phyloP scores from a whole-genome alignment of 2,329 filamentous ascomycete genomes.

The Eutypella sp. region DNA sequence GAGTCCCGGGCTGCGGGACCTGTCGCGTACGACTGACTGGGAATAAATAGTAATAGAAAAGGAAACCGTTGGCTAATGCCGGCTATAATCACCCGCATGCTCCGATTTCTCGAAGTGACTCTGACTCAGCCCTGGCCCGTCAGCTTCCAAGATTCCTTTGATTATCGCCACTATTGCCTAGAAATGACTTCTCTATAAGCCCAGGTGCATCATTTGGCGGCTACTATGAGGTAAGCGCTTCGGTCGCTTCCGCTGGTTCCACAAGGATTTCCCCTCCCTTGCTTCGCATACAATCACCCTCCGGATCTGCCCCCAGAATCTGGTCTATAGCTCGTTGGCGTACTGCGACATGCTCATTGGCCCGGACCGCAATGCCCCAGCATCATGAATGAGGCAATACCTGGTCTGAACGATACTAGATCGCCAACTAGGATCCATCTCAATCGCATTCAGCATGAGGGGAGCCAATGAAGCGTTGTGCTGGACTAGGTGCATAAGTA shows the following conservation, averaged over 20 bases:
- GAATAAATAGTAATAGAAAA: too few relatives aligned
- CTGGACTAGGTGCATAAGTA: not conserved
- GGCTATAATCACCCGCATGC: too few relatives aligned
- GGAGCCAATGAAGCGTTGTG: not conserved
- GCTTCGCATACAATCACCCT: slow-evolving; percentile 1
- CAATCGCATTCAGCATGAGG: not conserved
- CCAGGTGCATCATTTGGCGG: not conserved
- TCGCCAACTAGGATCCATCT: not conserved
- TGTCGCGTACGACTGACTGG: not conserved
- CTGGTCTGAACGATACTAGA: not conserved
- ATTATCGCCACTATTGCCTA: not conserved
- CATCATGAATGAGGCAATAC: not conserved
- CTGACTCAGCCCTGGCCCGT: too few relatives aligned
- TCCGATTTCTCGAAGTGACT: too few relatives aligned
- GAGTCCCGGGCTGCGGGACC: not conserved
- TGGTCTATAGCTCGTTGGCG: not conserved
- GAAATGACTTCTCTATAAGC: not conserved
- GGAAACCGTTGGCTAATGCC: too few relatives aligned
- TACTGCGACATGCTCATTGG: not conserved
- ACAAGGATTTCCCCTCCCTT: not conserved
- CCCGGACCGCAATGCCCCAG: not conserved
- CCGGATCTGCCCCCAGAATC: not conserved
- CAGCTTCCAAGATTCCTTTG: too few relatives aligned
- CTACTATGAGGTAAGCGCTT: not conserved
- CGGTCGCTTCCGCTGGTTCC: not conserved